A percentile compares a stretch with the other conserved stretches of the same genome.
Conservation (phyloP, 2,329 filamentous ascomycete genomes). For the Penicillium vulpinum region DNA sequence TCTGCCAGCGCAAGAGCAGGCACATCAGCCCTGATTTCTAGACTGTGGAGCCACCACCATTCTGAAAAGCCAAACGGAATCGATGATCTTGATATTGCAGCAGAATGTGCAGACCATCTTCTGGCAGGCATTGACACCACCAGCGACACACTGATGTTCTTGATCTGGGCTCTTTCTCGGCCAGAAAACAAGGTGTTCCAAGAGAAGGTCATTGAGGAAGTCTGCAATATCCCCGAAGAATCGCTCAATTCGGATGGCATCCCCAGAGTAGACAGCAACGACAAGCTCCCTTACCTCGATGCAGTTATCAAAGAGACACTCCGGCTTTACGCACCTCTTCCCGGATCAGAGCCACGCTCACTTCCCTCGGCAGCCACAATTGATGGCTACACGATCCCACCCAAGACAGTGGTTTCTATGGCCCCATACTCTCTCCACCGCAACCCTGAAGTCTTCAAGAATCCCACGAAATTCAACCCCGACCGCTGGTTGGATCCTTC, state of each 20-base stretch:
- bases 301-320: not conserved
- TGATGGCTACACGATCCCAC: not conserved
- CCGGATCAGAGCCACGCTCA: not conserved
- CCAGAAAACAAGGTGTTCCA: not conserved
- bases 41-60: not conserved
- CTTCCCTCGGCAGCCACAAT: not conserved
- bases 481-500: not conserved
- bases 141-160: not conserved
- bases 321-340: not conserved
- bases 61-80: not conserved
- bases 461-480: not conserved
- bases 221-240: not conserved
- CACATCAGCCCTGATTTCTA: not conserved
- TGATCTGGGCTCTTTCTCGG: not conserved
- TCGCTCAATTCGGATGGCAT: not conserved
- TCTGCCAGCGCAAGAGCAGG: not conserved
- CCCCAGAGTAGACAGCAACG: not conserved
- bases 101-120: not conserved
- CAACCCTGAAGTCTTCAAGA: not conserved
- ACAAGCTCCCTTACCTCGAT: not conserved
- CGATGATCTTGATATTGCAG: not conserved
- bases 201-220: not conserved
- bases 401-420: not conserved
- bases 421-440: not conserved
- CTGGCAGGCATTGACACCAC: not conserved